Evolutionary conservation across 2,329 filamentous ascomycete genomes (phyloP).

Genomic region (Microsporum canis): DNA sequence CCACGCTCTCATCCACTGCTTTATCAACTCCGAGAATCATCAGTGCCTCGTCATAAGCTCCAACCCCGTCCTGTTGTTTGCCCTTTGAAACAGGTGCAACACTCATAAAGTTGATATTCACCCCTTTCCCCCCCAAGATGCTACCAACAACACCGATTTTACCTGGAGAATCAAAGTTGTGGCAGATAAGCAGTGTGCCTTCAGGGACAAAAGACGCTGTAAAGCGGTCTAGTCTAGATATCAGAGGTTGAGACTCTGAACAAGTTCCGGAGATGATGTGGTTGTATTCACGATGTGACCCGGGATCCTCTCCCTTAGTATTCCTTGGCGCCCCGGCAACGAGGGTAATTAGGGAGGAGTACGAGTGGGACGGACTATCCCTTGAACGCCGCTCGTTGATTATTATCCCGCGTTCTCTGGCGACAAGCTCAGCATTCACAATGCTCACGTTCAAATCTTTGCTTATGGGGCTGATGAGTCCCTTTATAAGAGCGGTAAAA

Average conservation of each 20-base stretch:
- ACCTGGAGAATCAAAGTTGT: slow-evolving; percentile 70
- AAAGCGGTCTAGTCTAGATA: slow-evolving; percentile 63
- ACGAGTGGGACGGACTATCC: slow-evolving; percentile 50
- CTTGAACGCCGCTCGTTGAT: slow-evolving; percentile 62
- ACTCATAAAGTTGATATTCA: slow-evolving; percentile 75
- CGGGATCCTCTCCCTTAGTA: slow-evolving; percentile 11
- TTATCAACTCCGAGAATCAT: slow-evolving; percentile 71
- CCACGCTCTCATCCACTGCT: slow-evolving; percentile 47
- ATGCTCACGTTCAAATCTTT: slow-evolving; percentile 65
- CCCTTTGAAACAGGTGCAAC: slow-evolving; percentile 42
- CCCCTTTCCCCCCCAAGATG: slow-evolving; percentile 54
- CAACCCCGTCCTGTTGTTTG: not conserved
- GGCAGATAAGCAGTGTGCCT: slow-evolving; percentile 63
- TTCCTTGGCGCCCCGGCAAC: slow-evolving; percentile 39
- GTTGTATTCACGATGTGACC: slow-evolving; percentile 26
- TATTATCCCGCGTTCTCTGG: slow-evolving; percentile 64
- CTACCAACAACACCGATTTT: slow-evolving; percentile 73
- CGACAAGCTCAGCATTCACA: slow-evolving; percentile 65
- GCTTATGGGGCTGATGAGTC: slow-evolving; percentile 58
- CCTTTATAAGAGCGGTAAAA: slow-evolving; percentile 68
- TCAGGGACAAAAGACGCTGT: slow-evolving; percentile 61
- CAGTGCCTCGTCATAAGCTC: slow-evolving; percentile 49
- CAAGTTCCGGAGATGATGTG: slow-evolving; percentile 41
- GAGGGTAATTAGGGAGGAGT: slow-evolving; percentile 60
- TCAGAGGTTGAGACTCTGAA: slow-evolving; percentile 40